Base-by-base conservation (phyloP, 257 asterid genomes). In the Leonotis leonurus region DNA sequence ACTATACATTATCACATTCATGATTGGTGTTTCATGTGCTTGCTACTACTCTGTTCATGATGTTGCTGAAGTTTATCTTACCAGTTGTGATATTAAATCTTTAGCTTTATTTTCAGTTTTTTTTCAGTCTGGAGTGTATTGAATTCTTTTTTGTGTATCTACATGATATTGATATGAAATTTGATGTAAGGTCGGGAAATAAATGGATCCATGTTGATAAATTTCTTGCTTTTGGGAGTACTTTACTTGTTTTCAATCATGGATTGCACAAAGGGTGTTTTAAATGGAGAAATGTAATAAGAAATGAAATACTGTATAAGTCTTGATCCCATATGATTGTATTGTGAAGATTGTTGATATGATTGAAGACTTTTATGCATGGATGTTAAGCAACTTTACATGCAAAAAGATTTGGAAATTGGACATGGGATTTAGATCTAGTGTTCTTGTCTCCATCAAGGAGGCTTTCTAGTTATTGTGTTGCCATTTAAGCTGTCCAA, bases 361-460 rank as follows among this genome's bases (percentile, higher is more conserved):
- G 84, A 81, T 81, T 67, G 79, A 43, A 61, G 73, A 70, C 84
- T 78, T 57, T 81, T 70, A 56, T 74, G 79, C 79, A 80, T 77
- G 62, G 77, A 26, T 43, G 8, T 57, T 52, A 35, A 53, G 59
- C 21, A 64, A 64, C 70, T 67, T 67, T 73, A 33, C 76, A 70
- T 67, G 78, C 74, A 70, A 65, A 71, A 64, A 64, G 71, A 71
- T 77, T 48, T 46, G 70, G 44, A 32, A 35, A 48, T n/a, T 46
- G 55, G 48, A 44, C 25, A 65, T 76, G 70, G 72, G 75, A 17
- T 59, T 70, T 72, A 73, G 75, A 62, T 77, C 62, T n/a, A 53
- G 14, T 69, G 60, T 52, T 82, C 37, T 44, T 52, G 94, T 86
- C 86, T 80, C 97, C 80, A 77, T 65, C 65, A 25, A 77, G 90